phyloP scores from a whole-genome alignment of 225 moss, liverwort and hornwort species.

The Marchantia paleacea region DNA sequence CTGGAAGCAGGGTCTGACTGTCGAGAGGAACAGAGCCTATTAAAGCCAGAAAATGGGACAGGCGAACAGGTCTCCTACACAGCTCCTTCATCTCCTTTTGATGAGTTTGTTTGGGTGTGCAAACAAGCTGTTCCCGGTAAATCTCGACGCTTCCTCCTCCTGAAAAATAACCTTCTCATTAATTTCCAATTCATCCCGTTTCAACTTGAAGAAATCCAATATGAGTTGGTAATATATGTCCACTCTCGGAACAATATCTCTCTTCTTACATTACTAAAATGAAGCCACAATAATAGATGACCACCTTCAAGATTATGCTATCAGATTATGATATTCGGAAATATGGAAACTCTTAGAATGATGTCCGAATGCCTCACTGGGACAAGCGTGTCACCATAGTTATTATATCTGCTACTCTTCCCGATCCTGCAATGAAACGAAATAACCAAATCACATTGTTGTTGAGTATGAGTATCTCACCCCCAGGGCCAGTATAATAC shows the following conservation, averaged over 20 bases:
- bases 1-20: constrained; percentile 55
- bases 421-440: neutral
- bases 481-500: neutral
- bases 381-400: neutral
- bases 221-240: too few species aligned
- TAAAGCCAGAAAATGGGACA: constrained; percentile 58
- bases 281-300: neutral
- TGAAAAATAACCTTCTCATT: constrained; percentile 16
- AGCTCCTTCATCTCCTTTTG: constrained; percentile 53
- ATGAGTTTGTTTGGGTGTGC: constrained; percentile 49
- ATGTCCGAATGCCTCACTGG: neutral
- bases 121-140: constrained; percentile 74
- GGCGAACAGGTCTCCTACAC: constrained; percentile 72
- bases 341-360: neutral
- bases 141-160: constrained; percentile 55
- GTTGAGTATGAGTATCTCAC: neutral
- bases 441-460: neutral
- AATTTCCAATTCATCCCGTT: too few species aligned
- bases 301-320: neutral
- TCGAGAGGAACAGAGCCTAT: constrained; percentile 75
- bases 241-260: neutral
- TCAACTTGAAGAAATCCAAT: too few species aligned
- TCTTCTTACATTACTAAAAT: neutral
- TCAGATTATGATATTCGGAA: neutral
- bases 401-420: neutral